Conservation (phyloP, 306 rosid species). For the Sindora glabra region DNA sequence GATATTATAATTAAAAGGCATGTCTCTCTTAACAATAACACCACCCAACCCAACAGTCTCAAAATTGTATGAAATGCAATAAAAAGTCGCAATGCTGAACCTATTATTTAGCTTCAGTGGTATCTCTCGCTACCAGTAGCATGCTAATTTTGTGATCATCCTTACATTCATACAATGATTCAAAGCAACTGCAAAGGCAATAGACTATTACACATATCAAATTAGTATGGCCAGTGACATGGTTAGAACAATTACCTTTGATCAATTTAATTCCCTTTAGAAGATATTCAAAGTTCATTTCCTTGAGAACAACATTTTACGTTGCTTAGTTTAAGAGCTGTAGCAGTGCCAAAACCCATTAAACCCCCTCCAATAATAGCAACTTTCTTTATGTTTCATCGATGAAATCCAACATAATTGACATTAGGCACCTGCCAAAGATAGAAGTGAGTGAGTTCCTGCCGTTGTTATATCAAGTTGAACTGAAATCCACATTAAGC, state of each 20-base stretch:
- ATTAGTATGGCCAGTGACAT: neutral
- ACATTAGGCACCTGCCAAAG: constrained; percentile 43
- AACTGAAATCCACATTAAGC: neutral
- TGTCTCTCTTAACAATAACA: too few species aligned
- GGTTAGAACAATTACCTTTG: constrained; percentile 31
- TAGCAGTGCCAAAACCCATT: constrained; percentile 65
- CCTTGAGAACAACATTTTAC: constrained; percentile 46
- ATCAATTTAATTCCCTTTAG: constrained; percentile 36
- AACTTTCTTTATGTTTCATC: constrained; percentile 49
- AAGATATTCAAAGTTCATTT: constrained; percentile 45
- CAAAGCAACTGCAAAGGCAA: too few species aligned
- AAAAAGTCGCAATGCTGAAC: too few species aligned
- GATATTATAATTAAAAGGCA: too few species aligned
- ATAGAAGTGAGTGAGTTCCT: neutral
- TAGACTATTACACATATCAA: too few species aligned
- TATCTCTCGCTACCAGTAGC: too few species aligned
- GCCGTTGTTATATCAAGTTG: neutral
- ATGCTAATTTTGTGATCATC: too few species aligned
- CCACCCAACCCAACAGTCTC: too few species aligned
- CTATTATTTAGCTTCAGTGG: too few species aligned
- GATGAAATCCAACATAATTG: constrained; percentile 50
- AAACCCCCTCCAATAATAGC: constrained; percentile 62
- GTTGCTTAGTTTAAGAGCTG: constrained; percentile 42
- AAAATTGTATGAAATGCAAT: too few species aligned
- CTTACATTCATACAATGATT: too few species aligned